Evolutionary conservation across 257 asterid genomes (phyloP).

Genomic region (Solanum dulcamara): DNA sequence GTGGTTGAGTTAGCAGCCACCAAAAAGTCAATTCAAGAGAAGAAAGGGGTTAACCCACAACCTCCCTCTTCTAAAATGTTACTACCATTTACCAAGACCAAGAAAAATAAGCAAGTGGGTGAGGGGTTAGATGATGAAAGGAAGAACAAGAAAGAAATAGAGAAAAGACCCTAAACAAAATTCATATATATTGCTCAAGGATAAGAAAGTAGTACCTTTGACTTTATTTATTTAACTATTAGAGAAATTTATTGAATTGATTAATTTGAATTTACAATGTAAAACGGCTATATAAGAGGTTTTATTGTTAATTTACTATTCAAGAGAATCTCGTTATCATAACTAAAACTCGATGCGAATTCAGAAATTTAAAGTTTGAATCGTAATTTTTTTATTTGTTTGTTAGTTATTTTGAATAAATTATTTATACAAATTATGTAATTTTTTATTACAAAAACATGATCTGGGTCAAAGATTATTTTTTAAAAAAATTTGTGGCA

Average conservation of each 20-base stretch:
- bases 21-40: constrained; percentile 4
- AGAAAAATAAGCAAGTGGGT: neutral
- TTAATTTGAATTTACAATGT: neutral
- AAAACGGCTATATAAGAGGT: neutral
- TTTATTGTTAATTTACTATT: neutral
- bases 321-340: neutral
- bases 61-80: neutral
- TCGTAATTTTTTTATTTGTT: neutral
- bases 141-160: neutral
- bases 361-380: neutral
- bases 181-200: neutral
- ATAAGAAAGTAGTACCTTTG: neutral
- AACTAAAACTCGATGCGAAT: neutral
- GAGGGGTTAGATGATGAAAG: neutral
- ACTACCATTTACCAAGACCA: neutral
- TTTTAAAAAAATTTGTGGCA: too few relatives aligned
- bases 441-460: neutral
- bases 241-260: neutral
- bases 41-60: neutral
- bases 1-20: constrained; percentile 13
- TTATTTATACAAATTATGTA: neutral
- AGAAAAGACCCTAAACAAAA: neutral
- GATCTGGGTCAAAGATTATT: neutral
- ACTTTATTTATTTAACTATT: too few relatives aligned
- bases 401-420: neutral